Base-by-base conservation (phyloP, 1,284 basidiomycete genomes). In the Malassezia brasiliensis region DNA sequence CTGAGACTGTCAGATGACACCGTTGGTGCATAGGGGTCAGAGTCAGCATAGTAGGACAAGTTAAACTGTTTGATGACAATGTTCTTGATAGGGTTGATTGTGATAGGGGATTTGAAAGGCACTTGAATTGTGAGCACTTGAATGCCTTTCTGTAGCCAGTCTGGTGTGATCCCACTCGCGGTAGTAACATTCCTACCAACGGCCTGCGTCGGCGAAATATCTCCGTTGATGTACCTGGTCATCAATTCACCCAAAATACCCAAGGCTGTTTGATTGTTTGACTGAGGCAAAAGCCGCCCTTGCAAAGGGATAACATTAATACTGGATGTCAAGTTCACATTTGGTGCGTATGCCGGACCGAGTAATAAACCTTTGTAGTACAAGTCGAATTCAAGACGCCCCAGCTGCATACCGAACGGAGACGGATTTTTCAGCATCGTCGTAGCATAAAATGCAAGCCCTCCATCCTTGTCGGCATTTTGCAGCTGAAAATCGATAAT, bases 401-500 rank as follows among this genome's bases (percentile, higher is more conserved):
- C 86, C 30, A 88, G 78, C 69, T 82, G 78, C 50, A 88, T 78
- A 34, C 80, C 77, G 69, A 88, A 87, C 1, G 85, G 83, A 81
- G 84, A 86, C 20, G 81, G 79, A 67, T 87, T 87, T 42, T 71
- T 78, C 41, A 88, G 69, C 50, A 77, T 70, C 0, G 83, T 86
- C 11, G 79, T 76, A 12, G 83, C 81, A 32, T 78, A 66, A 60
- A 85, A 84, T 65, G 85, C 75, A 66, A 88, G 83, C 31, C 86
- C 86, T 41, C 84, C 84, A 0, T 75, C 76, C 2, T 83, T 81
- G 70, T 81, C 81, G 65, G 87, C 85, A 37, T 81, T 81, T 1
- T 86, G 86, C n/a, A 88, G 77, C 67, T 83, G 80, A 63, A 88
- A 80, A 62, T 85, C 81, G 52, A 80, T 74, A 38, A 88, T 77